A percentile compares a stretch with the other conserved stretches of the same genome.
Evolutionary conservation across 176 grass and related monocot genomes (phyloP).

Genomic region (Raddia distichophylla): DNA sequence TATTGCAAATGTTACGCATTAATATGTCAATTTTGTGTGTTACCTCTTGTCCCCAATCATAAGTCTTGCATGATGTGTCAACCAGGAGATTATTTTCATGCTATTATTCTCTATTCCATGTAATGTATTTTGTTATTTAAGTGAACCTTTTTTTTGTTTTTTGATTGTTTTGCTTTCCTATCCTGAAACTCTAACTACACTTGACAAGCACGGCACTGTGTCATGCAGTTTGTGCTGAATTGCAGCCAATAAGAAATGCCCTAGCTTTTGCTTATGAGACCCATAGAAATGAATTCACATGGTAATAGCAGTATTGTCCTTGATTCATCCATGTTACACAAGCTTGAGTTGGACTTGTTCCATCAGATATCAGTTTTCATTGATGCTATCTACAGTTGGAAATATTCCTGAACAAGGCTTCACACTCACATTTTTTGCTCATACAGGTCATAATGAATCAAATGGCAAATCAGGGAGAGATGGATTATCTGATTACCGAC

Average conservation of each 20-base stretch:
- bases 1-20: constrained; percentile 28
- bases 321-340: constrained; percentile 21
- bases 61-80: not conserved
- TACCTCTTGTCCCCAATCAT: constrained; percentile 1
- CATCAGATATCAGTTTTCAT: not conserved
- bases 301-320: not conserved
- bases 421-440: constrained; percentile 28
- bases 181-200: constrained; percentile 2
- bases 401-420: constrained; percentile 24
- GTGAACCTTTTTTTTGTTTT: not conserved
- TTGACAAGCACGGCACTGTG: not conserved
- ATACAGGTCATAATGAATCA: constrained; percentile 57
- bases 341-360: not conserved
- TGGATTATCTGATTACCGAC: constrained; percentile 46
- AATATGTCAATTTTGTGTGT: constrained; percentile 8
- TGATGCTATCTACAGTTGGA: constrained; percentile 4
- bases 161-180: constrained; percentile 10
- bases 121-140: not conserved
- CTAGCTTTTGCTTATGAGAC: constrained; percentile 30
- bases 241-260: not conserved
- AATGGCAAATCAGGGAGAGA: constrained; percentile 50
- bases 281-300: constrained; percentile 6
- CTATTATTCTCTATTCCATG: not conserved
- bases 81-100: constrained; percentile 4
- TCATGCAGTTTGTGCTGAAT: constrained; percentile 28